Evolutionary conservation across 495 filamentous ascomycete genomes (phyloP), one percentile per base, ranked within the genome.

Genomic region (Aspergillus mulundensis): DNA sequence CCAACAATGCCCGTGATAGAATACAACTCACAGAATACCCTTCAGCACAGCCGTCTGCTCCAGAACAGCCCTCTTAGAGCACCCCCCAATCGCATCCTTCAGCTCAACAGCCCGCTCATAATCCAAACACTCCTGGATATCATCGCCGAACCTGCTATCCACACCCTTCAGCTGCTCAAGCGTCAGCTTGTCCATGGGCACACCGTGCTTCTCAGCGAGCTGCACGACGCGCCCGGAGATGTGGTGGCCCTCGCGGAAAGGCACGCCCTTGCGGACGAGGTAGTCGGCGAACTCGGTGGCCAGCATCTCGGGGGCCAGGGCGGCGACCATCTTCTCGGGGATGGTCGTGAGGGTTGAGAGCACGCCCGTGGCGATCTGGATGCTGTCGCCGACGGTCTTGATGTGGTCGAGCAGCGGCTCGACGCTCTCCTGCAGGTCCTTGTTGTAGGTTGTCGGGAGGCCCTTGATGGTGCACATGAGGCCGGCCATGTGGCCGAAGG

Each of bases 371-470:
- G 89, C 88, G 62, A 97, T 96, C 65, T 87, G 86, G 56, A 95
- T 81, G 69, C 87, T 91, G 77, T 95, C 88, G 44, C 78, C 79
- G 47, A 95, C 83, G 10, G 92, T 96, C 76, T 91, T 91, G 69
- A 95, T 81, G 66, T 86, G 85, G 72, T 96, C 89, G 24, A 97
- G 81, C 69, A 97, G 81, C 40, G 88, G 87, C 77, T 96, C 90
- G 58, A 90, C 85, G 56, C 83, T 87, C 74, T 97, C 93, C 72
- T 97, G 93, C 15, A 96, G 77, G 66, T 96, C 89, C 76, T 96
- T 95, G 77, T 97, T 95, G 78, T 96, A 97, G 6, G 90, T 95
- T 21, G 84, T 88, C 2, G 93, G 91, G 19, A 96, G 79, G 32
- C 88, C 88, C 77, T 97, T 97, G 67, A 89, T 84, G 14, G 86